Conservation (phyloP, 148 eudicot genomes). For the Silene conica region DNA sequence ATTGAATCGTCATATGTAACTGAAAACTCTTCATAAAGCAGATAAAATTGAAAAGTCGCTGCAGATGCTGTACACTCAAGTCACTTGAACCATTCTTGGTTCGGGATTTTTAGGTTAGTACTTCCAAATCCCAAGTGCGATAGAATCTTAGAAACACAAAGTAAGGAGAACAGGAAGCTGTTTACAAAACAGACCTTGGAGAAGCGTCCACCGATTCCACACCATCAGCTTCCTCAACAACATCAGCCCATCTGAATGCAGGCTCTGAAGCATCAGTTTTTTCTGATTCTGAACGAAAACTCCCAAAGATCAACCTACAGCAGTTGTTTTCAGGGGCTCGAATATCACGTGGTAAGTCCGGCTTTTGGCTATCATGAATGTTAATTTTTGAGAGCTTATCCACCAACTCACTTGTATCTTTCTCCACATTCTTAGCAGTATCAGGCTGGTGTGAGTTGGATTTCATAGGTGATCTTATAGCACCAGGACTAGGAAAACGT, state of each 20-base stretch:
- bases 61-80: too few species aligned
- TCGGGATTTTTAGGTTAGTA: too few species aligned
- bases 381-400: constrained; percentile 43
- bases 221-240: constrained; percentile 29
- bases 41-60: too few species aligned
- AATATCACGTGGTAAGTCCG: constrained; percentile 79
- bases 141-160: too few species aligned
- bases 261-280: constrained; percentile 31
- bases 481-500: constrained; percentile 46
- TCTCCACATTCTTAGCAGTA: constrained; percentile 31
- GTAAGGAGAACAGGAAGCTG: too few species aligned
- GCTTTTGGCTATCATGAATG: constrained; percentile 56
- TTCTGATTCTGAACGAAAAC: constrained; percentile 55
- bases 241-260: constrained; percentile 30
- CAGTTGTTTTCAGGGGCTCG: constrained; percentile 77
- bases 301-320: constrained; percentile 68
- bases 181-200: constrained; percentile 41
- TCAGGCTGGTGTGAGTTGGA: constrained; percentile 38
- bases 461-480: constrained; percentile 61
- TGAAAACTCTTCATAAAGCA: too few species aligned
- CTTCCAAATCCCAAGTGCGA: too few species aligned
- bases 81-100: too few species aligned
- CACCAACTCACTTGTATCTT: constrained; percentile 43
- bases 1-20: background rate
- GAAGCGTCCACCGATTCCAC: constrained; percentile 31